Base-by-base conservation (phyloP, 192 early-diverging fungal genomes). In the Coemansia furcata region DNA sequence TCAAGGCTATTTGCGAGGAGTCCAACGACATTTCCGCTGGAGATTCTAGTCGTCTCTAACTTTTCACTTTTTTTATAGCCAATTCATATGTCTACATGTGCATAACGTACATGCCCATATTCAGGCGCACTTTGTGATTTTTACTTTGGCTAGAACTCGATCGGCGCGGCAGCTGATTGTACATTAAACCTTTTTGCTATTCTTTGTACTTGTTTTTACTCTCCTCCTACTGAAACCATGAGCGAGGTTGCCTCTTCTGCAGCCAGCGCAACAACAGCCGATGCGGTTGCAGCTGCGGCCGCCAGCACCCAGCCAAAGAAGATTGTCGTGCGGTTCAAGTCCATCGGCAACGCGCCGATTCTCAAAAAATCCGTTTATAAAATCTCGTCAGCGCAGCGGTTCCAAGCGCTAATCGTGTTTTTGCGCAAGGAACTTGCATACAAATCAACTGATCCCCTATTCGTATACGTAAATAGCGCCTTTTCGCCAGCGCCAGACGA, bases 401-500 rank as follows among this genome's bases (percentile, higher is more conserved):
- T 97, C 66, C 87, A 93, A 67, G 87, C 90, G 12, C 90, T 97
- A 4, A 94, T 93, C 29, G 73, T 86, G 59, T 97, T 97, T 64
- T 71, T 97, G 58, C 84, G 92, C 17, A 91, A 88, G 67, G 89
- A 97, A 72, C 85, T 97, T 26, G 85, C 87, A 35, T 93, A 90
- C 69, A 87, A 90, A 65, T 73, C 86, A 12, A 82, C 84, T 4
- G 93, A 95, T 65, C 88, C 90, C 15, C 67, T 93, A 93, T 94
- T 97, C 70, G 78, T 97, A 23, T 97, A 97, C 75, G 87, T 97
- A 17, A 95, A 94, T 72, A 92, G 90, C 69, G 92, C 94, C n/a
- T 97, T 97, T 76, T 89, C 94, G 12, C 95, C 95, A 10, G 87
- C 95, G 33, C 95, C 95, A 15, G 95, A 97, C 70, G 95, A 95